phyloP scores from a whole-genome alignment of 2,329 filamentous ascomycete species.

The Aspergillus clavatus region DNA sequence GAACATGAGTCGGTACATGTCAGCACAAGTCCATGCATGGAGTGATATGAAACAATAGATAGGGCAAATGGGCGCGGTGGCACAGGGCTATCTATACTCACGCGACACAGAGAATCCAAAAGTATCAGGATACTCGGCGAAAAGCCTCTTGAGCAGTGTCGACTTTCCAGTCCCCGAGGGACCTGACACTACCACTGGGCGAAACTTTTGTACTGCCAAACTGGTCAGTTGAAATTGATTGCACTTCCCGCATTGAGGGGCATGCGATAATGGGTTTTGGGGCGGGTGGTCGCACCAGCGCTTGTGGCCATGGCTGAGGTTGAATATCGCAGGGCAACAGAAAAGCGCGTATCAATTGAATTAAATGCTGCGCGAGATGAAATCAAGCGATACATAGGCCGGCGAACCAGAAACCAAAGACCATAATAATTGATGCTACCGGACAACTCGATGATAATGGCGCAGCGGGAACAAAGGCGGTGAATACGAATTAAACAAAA shows the following conservation, averaged over 20 bases:
- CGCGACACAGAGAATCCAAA: constrained; percentile 42
- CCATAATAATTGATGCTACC: constrained; percentile 2
- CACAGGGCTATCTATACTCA: constrained; percentile 17
- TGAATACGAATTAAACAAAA: too few relatives aligned
- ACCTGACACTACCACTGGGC: constrained; percentile 41
- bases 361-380: constrained; percentile 8
- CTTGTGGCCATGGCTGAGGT: constrained; percentile 21
- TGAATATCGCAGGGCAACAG: constrained; percentile 1
- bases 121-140: constrained; percentile 39
- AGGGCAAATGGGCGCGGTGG: not conserved
- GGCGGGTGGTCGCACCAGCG: constrained; percentile 16
- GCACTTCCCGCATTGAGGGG: not conserved
- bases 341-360: not conserved
- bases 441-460: not conserved
- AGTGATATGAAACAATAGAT: not conserved
- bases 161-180: constrained; percentile 42
- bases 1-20: constrained; percentile 15
- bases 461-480: constrained; percentile 20
- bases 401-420: not conserved
- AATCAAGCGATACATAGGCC: constrained; percentile 19
- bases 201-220: constrained; percentile 26
- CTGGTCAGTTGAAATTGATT: not conserved
- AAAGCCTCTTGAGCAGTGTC: constrained; percentile 40
- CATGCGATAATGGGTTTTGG: constrained; percentile 1
- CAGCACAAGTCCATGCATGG: not conserved